Conservation (phyloP, 2,329 filamentous ascomycete species). For the Aspergillus caelatus region DNA sequence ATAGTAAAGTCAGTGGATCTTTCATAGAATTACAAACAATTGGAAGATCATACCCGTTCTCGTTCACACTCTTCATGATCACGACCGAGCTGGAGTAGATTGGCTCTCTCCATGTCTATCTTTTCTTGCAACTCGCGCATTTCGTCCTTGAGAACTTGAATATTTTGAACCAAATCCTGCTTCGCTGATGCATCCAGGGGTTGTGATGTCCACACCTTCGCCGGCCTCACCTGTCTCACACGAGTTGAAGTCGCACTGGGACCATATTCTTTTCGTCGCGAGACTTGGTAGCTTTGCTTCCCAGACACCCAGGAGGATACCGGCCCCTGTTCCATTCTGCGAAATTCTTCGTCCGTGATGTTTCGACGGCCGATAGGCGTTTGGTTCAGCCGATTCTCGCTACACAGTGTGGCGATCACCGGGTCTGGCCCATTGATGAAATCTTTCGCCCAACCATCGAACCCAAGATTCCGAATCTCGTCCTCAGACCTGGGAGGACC, state of each 20-base stretch:
- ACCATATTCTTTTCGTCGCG: slow-evolving; percentile 78
- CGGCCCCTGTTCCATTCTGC: slow-evolving; percentile 61
- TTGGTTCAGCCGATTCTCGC: slow-evolving; percentile 68
- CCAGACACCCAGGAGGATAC: slow-evolving; percentile 73
- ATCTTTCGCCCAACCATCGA: slow-evolving; percentile 81
- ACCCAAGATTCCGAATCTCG: slow-evolving; percentile 62
- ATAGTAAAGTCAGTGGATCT: slow-evolving; percentile 14
- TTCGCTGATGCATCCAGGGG: slow-evolving; percentile 67
- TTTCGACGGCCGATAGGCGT: slow-evolving; percentile 67
- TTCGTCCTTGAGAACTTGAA: slow-evolving; percentile 46
- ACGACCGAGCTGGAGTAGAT: slow-evolving; percentile 25
- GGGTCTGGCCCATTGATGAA: slow-evolving; percentile 77
- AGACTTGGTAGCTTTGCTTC: slow-evolving; percentile 64
- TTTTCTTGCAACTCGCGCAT: slow-evolving; percentile 37
- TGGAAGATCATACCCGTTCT: slow-evolving; percentile 46
- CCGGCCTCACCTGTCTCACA: slow-evolving; percentile 62
- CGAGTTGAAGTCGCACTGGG: slow-evolving; percentile 70
- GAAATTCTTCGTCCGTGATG: slow-evolving; percentile 68
- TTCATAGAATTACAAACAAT: not conserved
- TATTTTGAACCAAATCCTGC: slow-evolving; percentile 58
- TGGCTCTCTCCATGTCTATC: slow-evolving; percentile 33
- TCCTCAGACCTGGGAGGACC: slow-evolving; percentile 57
- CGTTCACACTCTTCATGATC: slow-evolving; percentile 30
- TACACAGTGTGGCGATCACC: slow-evolving; percentile 86
- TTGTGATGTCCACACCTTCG: slow-evolving; percentile 74